phyloP scores from a whole-genome alignment of 2,329 filamentous ascomycete species.

The Hypoxylon sp. region DNA sequence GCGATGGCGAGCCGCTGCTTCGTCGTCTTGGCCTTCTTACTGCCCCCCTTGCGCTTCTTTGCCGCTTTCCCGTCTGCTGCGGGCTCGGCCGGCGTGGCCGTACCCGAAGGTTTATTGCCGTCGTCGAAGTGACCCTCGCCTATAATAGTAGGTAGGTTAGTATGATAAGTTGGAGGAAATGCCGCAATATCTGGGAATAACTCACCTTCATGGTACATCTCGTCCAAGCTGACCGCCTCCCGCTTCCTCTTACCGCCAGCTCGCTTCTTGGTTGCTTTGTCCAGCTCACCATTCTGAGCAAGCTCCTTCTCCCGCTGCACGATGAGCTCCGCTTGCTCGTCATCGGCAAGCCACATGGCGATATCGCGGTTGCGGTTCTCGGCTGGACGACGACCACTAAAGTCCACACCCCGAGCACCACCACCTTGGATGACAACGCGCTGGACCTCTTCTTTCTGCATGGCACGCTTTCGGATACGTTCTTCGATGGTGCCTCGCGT shows the following conservation, averaged over 20 bases:
- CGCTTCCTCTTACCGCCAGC: slow-evolving; percentile 68
- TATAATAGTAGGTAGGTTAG: slow-evolving; percentile 58
- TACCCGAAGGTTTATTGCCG: slow-evolving; percentile 82
- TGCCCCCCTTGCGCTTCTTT: slow-evolving; percentile 67
- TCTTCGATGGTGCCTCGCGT: slow-evolving; percentile 97
- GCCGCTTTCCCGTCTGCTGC: slow-evolving; percentile 63
- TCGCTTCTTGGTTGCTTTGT: slow-evolving; percentile 72
- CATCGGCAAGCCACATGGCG: slow-evolving; percentile 97
- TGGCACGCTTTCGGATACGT: slow-evolving; percentile 93
- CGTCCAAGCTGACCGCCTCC: slow-evolving; percentile 79
- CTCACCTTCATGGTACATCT: slow-evolving; percentile 99
- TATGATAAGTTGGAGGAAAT: slow-evolving; percentile 18
- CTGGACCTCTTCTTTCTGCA: slow-evolving; percentile 99
- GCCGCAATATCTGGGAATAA: slow-evolving; percentile 31
- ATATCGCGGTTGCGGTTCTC: slow-evolving; percentile 98
- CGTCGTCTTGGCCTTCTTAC: slow-evolving; percentile 75
- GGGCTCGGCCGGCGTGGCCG: slow-evolving; percentile 80
- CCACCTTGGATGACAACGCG: slow-evolving; percentile 96
- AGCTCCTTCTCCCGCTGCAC: slow-evolving; percentile 92
- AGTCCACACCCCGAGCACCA: slow-evolving; percentile 88
- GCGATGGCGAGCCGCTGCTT: slow-evolving; percentile 77
- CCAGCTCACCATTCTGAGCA: slow-evolving; percentile 75
- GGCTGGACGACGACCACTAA: slow-evolving; percentile 87
- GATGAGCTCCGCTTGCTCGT: slow-evolving; percentile 94
- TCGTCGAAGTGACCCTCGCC: slow-evolving; percentile 98